Evolutionary conservation across 192 early-diverging fungal genomes (phyloP).

Genomic region (Coemansia sp.): DNA sequence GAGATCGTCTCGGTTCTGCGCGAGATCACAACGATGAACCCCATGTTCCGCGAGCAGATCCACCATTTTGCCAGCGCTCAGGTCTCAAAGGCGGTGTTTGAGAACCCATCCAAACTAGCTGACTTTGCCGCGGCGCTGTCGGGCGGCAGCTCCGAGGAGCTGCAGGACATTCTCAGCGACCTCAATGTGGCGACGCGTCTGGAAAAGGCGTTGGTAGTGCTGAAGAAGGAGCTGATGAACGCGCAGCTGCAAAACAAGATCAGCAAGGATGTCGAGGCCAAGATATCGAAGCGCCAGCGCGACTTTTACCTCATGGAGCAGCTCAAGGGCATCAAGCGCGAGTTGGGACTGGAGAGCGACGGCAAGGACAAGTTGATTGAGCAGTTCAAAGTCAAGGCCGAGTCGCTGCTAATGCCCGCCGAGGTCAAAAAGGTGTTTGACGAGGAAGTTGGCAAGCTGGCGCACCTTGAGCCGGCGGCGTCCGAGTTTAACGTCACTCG

Average conservation of each 20-base stretch:
- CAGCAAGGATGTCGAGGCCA: conserved; percentile 95
- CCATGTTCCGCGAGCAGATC: conserved; percentile 98
- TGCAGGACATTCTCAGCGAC: conserved; percentile 92
- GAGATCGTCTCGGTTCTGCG: conserved; percentile 97
- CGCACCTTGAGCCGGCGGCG: conserved; percentile 91
- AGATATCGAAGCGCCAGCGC: conserved; percentile 96
- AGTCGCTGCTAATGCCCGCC: conserved; percentile 86
- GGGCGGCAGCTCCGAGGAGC: conserved; percentile 86
- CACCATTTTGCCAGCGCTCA: conserved; percentile 96
- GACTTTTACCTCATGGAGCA: conserved; percentile 99
- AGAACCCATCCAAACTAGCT: conserved; percentile 91
- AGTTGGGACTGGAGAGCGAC: conserved; percentile 95
- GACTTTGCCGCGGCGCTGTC: conserved; percentile 98
- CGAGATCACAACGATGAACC: conserved; percentile 94
- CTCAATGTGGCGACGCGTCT: conserved; percentile 89
- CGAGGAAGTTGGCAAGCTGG: conserved; percentile 94
- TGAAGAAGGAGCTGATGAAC: conserved; percentile 98
- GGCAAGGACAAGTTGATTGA: conserved; percentile 98
- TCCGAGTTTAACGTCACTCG: conserved; percentile 99
- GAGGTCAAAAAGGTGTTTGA: conserved; percentile 96
- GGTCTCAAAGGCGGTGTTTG: conserved; percentile 94
- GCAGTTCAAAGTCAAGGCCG: conserved; percentile 88
- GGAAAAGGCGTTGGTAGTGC: conserved; percentile 87
- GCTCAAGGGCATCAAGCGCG: conserved; percentile 99
- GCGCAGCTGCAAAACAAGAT: conserved; percentile 98